Evolutionary conservation across 192 early-diverging fungal species (phyloP).

Genomic region (Coemansia sp.): DNA sequence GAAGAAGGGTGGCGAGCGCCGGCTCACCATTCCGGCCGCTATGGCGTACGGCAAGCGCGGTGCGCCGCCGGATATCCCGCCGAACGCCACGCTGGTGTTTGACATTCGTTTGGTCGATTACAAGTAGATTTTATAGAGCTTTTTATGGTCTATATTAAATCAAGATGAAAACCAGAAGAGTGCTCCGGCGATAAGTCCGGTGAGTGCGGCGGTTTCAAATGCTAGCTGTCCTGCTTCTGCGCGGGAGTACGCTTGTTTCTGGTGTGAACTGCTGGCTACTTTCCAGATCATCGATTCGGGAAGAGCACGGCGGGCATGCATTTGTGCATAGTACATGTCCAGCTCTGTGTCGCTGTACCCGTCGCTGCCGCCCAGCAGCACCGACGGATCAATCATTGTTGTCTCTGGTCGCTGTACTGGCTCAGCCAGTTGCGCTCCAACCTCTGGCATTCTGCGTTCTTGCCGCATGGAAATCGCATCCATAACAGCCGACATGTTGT

Average conservation of each 20-base stretch:
- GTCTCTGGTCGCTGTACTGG: neutral
- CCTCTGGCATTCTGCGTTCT: conserved; percentile 12
- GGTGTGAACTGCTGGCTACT: conserved; percentile 1
- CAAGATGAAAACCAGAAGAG: conserved; percentile 10
- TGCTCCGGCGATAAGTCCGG: conserved; percentile 9
- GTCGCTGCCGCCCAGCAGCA: conserved; percentile 2
- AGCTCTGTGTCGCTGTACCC: conserved; percentile 47
- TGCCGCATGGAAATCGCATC: conserved; percentile 20
- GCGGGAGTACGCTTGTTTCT: conserved; percentile 5
- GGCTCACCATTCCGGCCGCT: conserved; percentile 84
- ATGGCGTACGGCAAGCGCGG: conserved; percentile 72
- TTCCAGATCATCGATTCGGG: conserved; percentile 27
- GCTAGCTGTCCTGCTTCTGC: conserved; percentile 29
- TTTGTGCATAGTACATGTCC: conserved; percentile 45
- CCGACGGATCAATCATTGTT: neutral
- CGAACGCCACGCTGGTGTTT: conserved; percentile 86
- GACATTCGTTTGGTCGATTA: conserved; percentile 82
- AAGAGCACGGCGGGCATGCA: conserved; percentile 5
- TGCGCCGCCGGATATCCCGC: conserved; percentile 92
- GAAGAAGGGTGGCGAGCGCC: conserved; percentile 88
- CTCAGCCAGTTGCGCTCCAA: neutral
- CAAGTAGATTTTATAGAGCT: conserved; percentile 44
- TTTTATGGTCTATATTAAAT: neutral
- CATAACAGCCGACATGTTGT: conserved; percentile 18
- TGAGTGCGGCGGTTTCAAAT: conserved; percentile 21